Evolutionary conservation across 768 basidiomycete genomes (phyloP), one percentile per base, ranked within the genome.

Genomic region (Termitomyces sp.): DNA sequence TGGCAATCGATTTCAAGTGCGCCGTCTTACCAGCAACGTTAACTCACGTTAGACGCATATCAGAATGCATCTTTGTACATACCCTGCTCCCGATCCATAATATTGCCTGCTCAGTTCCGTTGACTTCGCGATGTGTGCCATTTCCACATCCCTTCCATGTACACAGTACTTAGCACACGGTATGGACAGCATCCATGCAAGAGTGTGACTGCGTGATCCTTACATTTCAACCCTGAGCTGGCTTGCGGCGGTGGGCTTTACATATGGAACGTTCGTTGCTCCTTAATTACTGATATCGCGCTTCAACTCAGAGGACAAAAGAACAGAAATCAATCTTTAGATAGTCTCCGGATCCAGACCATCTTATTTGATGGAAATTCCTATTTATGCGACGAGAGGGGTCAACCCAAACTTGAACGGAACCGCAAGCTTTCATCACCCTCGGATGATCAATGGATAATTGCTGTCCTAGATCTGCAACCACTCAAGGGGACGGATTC

Each of bases 281-380:
- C 29, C n/a, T n/a, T n/a, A n/a, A n/a, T n/a, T 16, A n/a, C 20
- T 36, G 25, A 7, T 22, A 22, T 31, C 35, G 15, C 23, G 13
- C 20, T 11, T 35, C 23, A 11, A 18, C 5, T 12, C 25, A 38
- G 38, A 22, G 15, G 7, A 25, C 15, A 23, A 53, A 12, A 25
- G 41, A 47, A n/a, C n/a, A n/a, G n/a, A n/a, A n/a, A n/a, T n/a
- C 38, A 53, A 45, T 27, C 18, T 33, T 35, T 29, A 52, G 44
- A 42, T 57, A 57, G 22, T 52, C n/a, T n/a, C n/a, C n/a, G n/a
- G n/a, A n/a, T 40, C 56, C 47, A 57, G 57, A 38, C 32, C 16
- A 45, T 29, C 38, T 57, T 57, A 48, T 52, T 58, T 52, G 53
- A 58, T 58, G 43, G 23, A 35, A 12, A 22, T 36, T 25, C 22